Conservation (phyloP, 306 rosid genomes). For the Vicia villosa region DNA sequence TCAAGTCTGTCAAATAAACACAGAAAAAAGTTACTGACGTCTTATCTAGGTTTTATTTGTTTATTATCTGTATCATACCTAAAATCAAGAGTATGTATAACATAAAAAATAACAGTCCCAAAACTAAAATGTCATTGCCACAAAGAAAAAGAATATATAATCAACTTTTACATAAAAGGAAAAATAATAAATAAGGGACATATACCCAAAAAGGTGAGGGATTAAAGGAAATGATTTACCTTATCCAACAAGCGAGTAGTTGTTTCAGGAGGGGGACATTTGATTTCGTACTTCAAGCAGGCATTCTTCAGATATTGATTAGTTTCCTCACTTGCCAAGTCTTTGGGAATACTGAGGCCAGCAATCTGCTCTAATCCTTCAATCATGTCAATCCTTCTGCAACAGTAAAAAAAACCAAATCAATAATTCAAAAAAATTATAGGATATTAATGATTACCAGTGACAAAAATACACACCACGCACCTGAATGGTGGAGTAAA, state of each 20-base stretch:
- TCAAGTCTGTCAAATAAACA: not conserved
- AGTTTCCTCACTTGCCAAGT: conserved; percentile 75
- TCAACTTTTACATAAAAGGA: not conserved
- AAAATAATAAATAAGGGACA: not conserved
- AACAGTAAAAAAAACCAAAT: conserved; percentile 36
- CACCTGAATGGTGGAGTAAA: conserved; percentile 86
- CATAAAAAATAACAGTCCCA: not conserved
- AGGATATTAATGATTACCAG: conserved; percentile 1
- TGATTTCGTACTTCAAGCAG: conserved; percentile 69
- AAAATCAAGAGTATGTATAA: not conserved
- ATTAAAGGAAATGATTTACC: conserved; percentile 41
- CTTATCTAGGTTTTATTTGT: not conserved
- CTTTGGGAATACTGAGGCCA: conserved; percentile 75
- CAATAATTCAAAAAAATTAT: conserved; percentile 12
- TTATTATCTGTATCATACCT: not conserved
- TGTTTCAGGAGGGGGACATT: conserved; percentile 90
- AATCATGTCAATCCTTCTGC: conserved; percentile 93
- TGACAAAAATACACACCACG: conserved; percentile 20
- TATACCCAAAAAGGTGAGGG: not conserved
- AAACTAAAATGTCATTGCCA: not conserved
- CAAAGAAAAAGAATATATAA: not conserved
- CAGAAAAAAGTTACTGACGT: not conserved
- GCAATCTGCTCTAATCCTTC: conserved; percentile 81
- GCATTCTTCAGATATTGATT: conserved; percentile 74
- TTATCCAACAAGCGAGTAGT: conserved; percentile 87